Base-by-base conservation (phyloP, 768 basidiomycete genomes). In the Sarcomyxa edulis region DNA sequence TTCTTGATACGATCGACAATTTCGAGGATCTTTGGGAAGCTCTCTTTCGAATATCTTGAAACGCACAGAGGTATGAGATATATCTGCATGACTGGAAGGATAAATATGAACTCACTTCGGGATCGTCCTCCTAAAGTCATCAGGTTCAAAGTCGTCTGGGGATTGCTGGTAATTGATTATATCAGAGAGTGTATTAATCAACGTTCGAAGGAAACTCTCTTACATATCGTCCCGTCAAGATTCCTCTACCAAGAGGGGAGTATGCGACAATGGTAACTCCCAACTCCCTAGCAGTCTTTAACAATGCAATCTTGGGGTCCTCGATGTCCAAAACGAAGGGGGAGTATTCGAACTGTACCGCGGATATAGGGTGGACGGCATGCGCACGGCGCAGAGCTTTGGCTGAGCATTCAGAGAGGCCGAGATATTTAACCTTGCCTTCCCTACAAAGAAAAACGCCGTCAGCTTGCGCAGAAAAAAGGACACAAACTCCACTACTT, bases 391-490 rank as follows among this genome's bases (percentile, higher is more conserved):
- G 68, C 16, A 78, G 59, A 2, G 71, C 69, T 3, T 44, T 39
- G 1, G 67, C 60, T 3, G 71, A 71, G 40, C 65, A 57, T 48
- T 79, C 77, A 15, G 72, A 76, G 31, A 78, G 64, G 1, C 78
- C 75, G 7, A 79, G 47, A 49, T 72, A 65, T 42, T 56, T 66
- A 40, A 66, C 64, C 50, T 71, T 76, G 1, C 71, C 72, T 44
- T 57, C 56, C 36, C 57, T 55, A n/a, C n/a, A n/a, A n/a, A n/a
- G n/a, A n/a, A n/a, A n/a, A n/a, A n/a, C n/a, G n/a, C n/a, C n/a
- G n/a, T n/a, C n/a, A n/a, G n/a, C n/a, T n/a, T n/a, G n/a, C n/a
- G n/a, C n/a, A n/a, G 35, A 7, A 34, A 32, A 19, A 12, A 32
- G 9, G 12, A 2, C 32, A 16, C n/a, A 42, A 25, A 19, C 9